Base-by-base conservation (phyloP, 257 asterid genomes). In the Datura wrightii region DNA sequence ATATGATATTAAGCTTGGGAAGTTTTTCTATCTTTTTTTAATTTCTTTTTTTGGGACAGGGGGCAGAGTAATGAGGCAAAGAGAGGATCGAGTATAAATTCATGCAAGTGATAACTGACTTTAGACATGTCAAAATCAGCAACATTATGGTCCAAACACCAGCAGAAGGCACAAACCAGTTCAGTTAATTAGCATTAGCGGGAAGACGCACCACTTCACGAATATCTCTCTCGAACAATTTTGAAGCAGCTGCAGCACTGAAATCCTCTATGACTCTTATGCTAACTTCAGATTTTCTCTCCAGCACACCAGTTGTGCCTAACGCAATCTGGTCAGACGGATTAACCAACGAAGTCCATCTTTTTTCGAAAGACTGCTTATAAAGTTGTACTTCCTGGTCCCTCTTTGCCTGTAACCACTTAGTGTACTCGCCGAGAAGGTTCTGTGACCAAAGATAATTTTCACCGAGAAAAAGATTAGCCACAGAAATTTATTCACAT, bases 141-240 rank as follows among this genome's bases (percentile, higher is more conserved):
- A 78, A 74, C 44, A 8, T 6, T 3, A 0, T 8, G 48, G 48
- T 34, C 46, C 9, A 52, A 52, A 78, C 63, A 50, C 63, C 63
- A 78, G 63, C 44, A 78, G 82, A 52, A 78, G 11, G 62, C 16
- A 78, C 42, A 78, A 78, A 52, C 46, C 82, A 78, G 15, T 76
- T 72, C 55, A 42, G 34, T 69, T 79, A 6, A 69, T 50, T 67
- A 80, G 65, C 82, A 50, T 60, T 52, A 71, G 79, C 42, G 53
- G 82, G 85, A 69, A 85, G 71, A 85, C 91, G 87, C 84, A 93
- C 99, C 89, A 86, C 93, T 97, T 97, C 97, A 71, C 99, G 97
- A 72, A 97, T 94, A 91, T 95, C 98, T 91, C 94, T 98, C 85
- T 97, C 99, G 36, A 97, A 94, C 89, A 95, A 81, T 89, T 93